Evolutionary conservation across 2,329 filamentous ascomycete genomes (phyloP), one percentile per base, ranked within the genome.

Genomic region (Xylaria multiplex): DNA sequence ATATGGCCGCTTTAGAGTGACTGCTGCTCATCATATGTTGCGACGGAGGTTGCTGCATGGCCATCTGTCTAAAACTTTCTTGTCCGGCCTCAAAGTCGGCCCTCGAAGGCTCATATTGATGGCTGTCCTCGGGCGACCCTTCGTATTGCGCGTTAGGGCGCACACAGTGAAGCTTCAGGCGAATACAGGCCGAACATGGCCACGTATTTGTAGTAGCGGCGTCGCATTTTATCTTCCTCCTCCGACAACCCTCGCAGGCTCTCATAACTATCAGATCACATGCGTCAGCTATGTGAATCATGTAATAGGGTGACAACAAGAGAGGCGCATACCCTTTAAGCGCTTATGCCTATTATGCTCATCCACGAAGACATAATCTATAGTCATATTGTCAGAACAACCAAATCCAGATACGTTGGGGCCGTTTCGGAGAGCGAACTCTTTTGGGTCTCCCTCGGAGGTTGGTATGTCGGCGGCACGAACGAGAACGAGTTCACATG

Each of bases 291-390:
- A 64, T 30, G 52, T 50, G 37, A 60, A 62, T 37, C 22, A 43
- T 43, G 22, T 32, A 49, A 45, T 52, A 62, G 16, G 14, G 40
- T 22, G 49, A 56, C 53, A 30, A 27, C 55, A 63, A 46, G 58
- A 37, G 37, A 58, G 27, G 54, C 48, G 37, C 80, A 72, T 87
- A 96, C 93, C 93, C 86, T 98, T 98, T 69, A 98, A 83, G 74
- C 95, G 89, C 81, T 98, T 98, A 81, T 98, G 96, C 70, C 96
- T 91, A 82, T 98, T 98, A 80, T 98, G 96, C 80, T 98, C 95
- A 80, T 98, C 95, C 64, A 98, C 96, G 77, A 98, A 98, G 74
- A 98, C 96, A 91, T 97, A 98, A 79, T 97, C 94, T 97, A 76
- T 60, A 69, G 62, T 45, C 42, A 62, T 35, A 45, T 61, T 19